Percentiles rank a stretch among this genome's conserved stretches.
phyloP scores from a whole-genome alignment of 2,329 filamentous ascomycete species.

The Colletotrichum magnum region DNA sequence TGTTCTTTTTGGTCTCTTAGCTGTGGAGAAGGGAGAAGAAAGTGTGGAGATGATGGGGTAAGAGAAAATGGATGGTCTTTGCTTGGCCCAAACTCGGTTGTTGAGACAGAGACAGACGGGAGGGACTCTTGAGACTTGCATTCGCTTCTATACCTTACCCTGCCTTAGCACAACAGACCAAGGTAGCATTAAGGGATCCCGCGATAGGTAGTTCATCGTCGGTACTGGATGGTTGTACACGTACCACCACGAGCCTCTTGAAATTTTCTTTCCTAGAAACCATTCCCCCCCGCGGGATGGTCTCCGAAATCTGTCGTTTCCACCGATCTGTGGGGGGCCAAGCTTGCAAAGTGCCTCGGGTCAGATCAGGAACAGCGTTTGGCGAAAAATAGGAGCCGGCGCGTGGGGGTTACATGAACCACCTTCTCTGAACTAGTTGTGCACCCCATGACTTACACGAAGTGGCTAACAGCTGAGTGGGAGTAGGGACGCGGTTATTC shows the following conservation, averaged over 20 bases:
- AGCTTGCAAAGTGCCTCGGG: constrained; percentile 11
- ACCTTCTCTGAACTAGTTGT: constrained; percentile 2
- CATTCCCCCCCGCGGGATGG: constrained; percentile 24
- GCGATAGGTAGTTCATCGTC: constrained; percentile 1
- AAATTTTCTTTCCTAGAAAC: background rate
- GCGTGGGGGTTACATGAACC: constrained; percentile 31
- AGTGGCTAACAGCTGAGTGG: constrained; percentile 8
- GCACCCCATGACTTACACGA: constrained; percentile 23
- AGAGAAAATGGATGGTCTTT: background rate
- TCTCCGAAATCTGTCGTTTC: constrained; percentile 5
- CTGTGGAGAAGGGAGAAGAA: constrained; percentile 24
- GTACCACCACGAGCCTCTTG: background rate
- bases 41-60: constrained; percentile 37
- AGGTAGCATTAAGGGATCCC: background rate
- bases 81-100: too few species aligned
- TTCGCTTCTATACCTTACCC: too few species aligned
- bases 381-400: constrained; percentile 9
- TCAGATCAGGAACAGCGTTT: background rate
- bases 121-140: too few species aligned
- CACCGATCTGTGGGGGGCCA: constrained; percentile 33
- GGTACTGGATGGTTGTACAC: background rate
- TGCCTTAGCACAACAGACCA: too few species aligned
- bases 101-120: too few species aligned
- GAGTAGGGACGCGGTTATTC: constrained; percentile 14
- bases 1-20: constrained; percentile 3